Evolutionary conservation across 768 basidiomycete genomes (phyloP), one percentile per base, ranked within the genome.

Genomic region (Lactarius psammicola): DNA sequence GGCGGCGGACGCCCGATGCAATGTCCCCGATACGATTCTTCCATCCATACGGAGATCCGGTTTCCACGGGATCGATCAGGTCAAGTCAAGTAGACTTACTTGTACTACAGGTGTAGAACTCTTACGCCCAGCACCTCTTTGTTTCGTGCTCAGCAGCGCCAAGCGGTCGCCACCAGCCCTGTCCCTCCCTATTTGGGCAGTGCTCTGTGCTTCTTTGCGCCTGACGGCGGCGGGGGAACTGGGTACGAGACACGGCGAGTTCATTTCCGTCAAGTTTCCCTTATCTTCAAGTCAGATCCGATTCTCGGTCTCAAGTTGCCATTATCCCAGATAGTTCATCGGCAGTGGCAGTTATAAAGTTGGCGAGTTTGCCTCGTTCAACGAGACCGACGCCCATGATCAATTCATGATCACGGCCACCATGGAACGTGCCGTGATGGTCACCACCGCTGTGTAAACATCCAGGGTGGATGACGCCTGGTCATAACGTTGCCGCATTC

Each of bases 191-290:
- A 55, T 30, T 55, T 31, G 7, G 53, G 46, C 3, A 11, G n/a
- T 6, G 46, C 11, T 13, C 2, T 0, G 46, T 23, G n/a, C 46
- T 63, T 63, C 62, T 63, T 63, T 63, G 55, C 62, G 62, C 62
- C 62, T 44, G 61, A 44, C 20, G 56, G 44, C 20, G 55, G 46
- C 18, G 46, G 63, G 36, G 36, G 63, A 38, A 26, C 63, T 63
- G 63, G 63, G 63, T 64, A 64, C 56, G 63, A 62, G 38, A 15
- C 26, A 23, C 26, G 20, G 49, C 26, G 26, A 26, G 31, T 40
- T 54, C 36, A 55, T 56, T 26, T 49, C 46, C 46, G 23, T 42
- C 18, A 2, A 6, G 18, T 42, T 18, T 15, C 40, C 40, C 40
- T 17, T 18, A 15, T 15, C 17, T 18, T 42, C 2, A 42, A 42